Evolutionary conservation across 2,329 filamentous ascomycete species (phyloP), one percentile per base, ranked within the genome.

Genomic region (Penicillium sp.): DNA sequence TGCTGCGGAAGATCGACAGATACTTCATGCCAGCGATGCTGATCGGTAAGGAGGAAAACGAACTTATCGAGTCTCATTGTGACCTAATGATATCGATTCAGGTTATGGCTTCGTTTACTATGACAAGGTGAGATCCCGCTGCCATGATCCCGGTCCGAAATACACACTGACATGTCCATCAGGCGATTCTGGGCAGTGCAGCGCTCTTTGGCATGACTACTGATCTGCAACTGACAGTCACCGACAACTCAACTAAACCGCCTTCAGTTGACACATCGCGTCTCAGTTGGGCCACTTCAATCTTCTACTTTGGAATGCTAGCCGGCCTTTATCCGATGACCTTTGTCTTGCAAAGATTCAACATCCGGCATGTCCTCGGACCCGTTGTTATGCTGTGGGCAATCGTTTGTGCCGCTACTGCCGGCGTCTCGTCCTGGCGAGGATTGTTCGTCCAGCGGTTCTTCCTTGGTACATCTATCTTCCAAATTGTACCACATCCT

Each of bases 251-350:
- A 1, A 81, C 77, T 2, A 78, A 72, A 1, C 87, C 87, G 0
- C 81, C 83, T 0, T 83, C 82, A 0, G 83, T 83, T 16, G 84
- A 89, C 69, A 92, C 90, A 0, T 82, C 83, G 0, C 83, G 89
- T 11, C 82, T 92, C 31, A 87, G 84, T 64, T 92, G 89, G 89
- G 89, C 89, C 2, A 92, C 89, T 0, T 91, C 88, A 0, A 80
- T 91, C 67, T 92, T 92, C 78, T 92, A 92, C 77, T 91, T 92
- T 65, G 89, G 89, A 39, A 90, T 90, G 88, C 81, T 93, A 2
- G 86, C 84, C 0, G 89, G 89, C 0, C 77, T 90, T 3, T 92
- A 91, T 61, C 89, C 89, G 1, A 86, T 91, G 83, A 88, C 87
- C 0, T 90, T 89, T 60, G 78, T 84, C 0, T 78, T 91, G 1